phyloP scores from a whole-genome alignment of 2,329 filamentous ascomycete genomes.

The Fusarium sp. region DNA sequence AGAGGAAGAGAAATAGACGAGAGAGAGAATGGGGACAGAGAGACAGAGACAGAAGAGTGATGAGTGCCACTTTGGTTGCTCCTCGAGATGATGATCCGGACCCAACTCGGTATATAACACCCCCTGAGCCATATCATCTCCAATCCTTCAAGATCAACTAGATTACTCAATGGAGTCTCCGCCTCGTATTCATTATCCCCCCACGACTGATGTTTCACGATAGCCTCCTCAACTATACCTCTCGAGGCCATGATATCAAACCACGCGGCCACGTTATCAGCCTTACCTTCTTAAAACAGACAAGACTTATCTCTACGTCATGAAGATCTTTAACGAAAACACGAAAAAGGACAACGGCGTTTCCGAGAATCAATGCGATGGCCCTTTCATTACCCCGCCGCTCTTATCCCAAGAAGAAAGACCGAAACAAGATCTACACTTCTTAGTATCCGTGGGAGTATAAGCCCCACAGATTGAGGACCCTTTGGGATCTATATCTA shows the following conservation, averaged over 20 bases:
- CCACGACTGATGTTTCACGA: conserved; percentile 1
- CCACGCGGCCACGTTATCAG: background rate
- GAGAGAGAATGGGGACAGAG: background rate
- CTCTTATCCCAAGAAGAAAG: background rate
- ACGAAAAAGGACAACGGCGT: background rate
- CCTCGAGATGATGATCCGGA: background rate
- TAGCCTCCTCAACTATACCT: background rate
- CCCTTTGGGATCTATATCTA: background rate
- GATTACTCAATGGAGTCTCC: background rate
- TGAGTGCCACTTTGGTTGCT: background rate
- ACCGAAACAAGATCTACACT: background rate
- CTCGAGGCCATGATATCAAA: background rate
- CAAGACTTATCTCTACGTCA: background rate
- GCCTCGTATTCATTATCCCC: background rate
- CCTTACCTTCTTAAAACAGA: background rate
- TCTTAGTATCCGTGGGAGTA: background rate
- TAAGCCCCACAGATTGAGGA: background rate
- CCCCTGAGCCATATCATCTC: background rate
- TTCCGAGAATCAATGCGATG: background rate
- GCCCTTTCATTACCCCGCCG: background rate
- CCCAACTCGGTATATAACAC: conserved; percentile 1
- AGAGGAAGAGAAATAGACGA: background rate
- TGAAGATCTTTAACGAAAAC: background rate
- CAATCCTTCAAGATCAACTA: background rate
- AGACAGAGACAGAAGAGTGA: background rate